phyloP scores from a whole-genome alignment of 2,329 filamentous ascomycete species.

The Ciborinia camelliae region DNA sequence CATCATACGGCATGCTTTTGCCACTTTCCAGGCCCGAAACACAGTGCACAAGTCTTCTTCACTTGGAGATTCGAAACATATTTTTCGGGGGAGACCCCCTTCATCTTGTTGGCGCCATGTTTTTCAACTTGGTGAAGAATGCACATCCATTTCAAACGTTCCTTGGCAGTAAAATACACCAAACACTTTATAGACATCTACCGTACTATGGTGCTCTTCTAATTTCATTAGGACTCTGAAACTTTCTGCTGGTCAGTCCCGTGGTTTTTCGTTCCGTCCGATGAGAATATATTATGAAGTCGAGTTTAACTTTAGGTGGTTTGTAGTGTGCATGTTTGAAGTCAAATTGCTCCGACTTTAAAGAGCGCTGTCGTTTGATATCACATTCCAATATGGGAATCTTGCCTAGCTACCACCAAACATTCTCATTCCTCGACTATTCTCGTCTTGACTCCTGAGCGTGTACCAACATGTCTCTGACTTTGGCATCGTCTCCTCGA shows the following conservation, averaged over 20 bases:
- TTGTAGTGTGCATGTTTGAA: background rate
- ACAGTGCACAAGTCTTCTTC: background rate
- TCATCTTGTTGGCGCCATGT: background rate
- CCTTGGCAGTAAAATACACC: background rate
- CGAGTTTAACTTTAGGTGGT: constrained; percentile 2
- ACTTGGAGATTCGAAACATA: background rate
- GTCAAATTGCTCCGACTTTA: background rate
- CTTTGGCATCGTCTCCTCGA: background rate
- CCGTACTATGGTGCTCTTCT: background rate
- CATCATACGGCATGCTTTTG: background rate
- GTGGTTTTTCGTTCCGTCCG: background rate
- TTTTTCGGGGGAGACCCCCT: background rate
- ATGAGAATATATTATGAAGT: background rate
- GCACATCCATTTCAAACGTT: constrained; percentile 7
- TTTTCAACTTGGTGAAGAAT: constrained; percentile 1
- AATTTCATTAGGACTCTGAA: background rate
- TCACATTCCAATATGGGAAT: constrained; percentile 15
- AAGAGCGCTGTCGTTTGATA: background rate
- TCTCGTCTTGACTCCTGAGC: background rate
- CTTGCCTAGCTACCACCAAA: background rate
- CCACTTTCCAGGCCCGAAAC: background rate
- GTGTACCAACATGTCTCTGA: background rate
- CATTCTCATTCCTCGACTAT: constrained; percentile 9
- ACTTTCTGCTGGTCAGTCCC: background rate
- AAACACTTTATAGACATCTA: background rate